Evolutionary conservation across 2,329 filamentous ascomycete species (phyloP).

Genomic region (Botrytis hyacinthi): DNA sequence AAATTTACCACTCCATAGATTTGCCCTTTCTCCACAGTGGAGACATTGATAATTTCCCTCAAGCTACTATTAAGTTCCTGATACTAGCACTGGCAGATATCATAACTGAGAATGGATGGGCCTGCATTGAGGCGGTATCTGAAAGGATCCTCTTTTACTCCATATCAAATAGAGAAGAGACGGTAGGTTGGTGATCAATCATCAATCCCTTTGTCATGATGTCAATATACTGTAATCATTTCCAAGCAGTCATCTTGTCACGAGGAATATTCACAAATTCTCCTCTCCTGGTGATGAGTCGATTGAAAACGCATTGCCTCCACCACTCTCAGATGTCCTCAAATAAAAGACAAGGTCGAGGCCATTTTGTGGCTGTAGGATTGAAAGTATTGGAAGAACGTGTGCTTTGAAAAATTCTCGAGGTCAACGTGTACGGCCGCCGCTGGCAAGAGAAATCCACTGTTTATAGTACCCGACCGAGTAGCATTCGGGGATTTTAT

Average conservation of each 20-base stretch:
- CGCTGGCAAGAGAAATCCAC: slow-evolving; percentile 16
- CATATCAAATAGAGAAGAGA: background rate
- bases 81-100: background rate
- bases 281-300: background rate
- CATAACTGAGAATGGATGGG: background rate
- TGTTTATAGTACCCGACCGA: slow-evolving; percentile 3
- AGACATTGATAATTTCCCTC: background rate
- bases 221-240: background rate
- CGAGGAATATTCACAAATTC: background rate
- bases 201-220: slow-evolving; percentile 1
- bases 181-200: background rate
- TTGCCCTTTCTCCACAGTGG: slow-evolving; percentile 12
- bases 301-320: background rate
- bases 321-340: background rate
- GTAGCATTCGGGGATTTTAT: slow-evolving; percentile 9
- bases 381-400: slow-evolving; percentile 7
- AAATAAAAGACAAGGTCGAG: background rate
- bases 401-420: background rate
- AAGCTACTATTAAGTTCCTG: background rate
- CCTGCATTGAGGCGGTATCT: background rate
- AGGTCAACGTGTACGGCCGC: slow-evolving; percentile 18
- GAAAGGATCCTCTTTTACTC: slow-evolving; percentile 7
- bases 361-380: background rate
- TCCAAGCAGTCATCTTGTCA: background rate
- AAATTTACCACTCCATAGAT: background rate